Percentiles rank a stretch among this genome's conserved stretches.
Conservation (phyloP, 2,329 filamentous ascomycete genomes). For the Rhynchosporium secalis region DNA sequence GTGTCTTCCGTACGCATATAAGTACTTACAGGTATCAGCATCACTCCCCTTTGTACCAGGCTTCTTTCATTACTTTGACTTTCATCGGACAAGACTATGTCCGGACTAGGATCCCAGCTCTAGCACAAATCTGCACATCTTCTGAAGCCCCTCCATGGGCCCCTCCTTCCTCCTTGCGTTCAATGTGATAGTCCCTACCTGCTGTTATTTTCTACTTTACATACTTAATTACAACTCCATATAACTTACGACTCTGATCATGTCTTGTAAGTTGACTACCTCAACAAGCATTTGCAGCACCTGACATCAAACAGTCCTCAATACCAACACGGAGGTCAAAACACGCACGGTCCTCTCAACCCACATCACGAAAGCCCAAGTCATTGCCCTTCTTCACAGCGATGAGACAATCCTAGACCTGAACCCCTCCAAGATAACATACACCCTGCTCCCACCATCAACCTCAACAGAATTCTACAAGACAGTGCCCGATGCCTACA, state of each 20-base stretch:
- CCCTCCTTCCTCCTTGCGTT: background rate
- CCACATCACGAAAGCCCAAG: slow-evolving; percentile 63
- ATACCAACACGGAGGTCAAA: slow-evolving; percentile 29
- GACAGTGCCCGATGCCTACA: slow-evolving; percentile 57
- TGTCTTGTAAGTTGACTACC: slow-evolving; percentile 33
- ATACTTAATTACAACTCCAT: background rate
- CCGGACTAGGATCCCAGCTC: background rate
- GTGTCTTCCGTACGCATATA: background rate
- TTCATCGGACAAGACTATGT: background rate
- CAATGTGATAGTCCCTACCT: background rate
- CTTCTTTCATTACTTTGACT: background rate
- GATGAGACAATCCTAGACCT: slow-evolving; percentile 80
- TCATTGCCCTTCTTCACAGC: slow-evolving; percentile 73
- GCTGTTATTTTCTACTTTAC: background rate
- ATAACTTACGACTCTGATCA: slow-evolving; percentile 18
- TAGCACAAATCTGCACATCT: background rate
- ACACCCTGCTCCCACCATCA: slow-evolving; percentile 61
- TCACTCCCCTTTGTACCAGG: background rate
- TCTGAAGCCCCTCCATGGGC: background rate
- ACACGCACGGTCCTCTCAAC: slow-evolving; percentile 72
- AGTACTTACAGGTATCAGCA: background rate
- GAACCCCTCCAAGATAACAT: slow-evolving; percentile 76
- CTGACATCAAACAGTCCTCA: slow-evolving; percentile 29
- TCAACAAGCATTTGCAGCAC: background rate
- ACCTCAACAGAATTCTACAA: slow-evolving; percentile 30